Evolutionary conservation across 352 stramenopile genomes (phyloP).

Genomic region (Pythium diclinum): DNA sequence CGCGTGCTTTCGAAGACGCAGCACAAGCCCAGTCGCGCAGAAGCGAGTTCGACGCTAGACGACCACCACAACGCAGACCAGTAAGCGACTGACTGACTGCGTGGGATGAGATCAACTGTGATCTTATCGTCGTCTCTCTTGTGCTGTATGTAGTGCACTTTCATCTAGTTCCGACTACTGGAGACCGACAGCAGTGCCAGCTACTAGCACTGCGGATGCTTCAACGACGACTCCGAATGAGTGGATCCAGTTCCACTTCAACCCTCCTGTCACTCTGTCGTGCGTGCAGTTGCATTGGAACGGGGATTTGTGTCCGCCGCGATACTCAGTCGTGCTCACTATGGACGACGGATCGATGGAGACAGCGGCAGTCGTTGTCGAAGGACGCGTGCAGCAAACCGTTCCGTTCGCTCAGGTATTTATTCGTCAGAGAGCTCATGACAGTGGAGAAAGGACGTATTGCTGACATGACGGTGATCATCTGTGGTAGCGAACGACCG

Average conservation of each 20-base stretch:
- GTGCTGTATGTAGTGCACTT: slow-evolving; percentile 14
- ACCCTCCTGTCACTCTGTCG: slow-evolving; percentile 13
- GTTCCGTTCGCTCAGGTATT: slow-evolving; percentile 26
- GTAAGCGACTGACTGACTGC: slow-evolving; percentile 29
- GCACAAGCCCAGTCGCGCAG: slow-evolving; percentile 43
- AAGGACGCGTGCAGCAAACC: slow-evolving; percentile 14
- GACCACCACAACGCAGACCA: slow-evolving; percentile 46
- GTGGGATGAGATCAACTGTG: background rate
- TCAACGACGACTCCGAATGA: background rate
- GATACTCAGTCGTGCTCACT: slow-evolving; percentile 20
- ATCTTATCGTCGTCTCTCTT: background rate
- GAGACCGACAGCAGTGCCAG: background rate
- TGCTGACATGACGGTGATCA: background rate
- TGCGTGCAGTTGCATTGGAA: slow-evolving; percentile 24
- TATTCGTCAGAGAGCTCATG: background rate
- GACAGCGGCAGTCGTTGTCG: slow-evolving; percentile 24
- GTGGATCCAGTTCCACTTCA: slow-evolving; percentile 30
- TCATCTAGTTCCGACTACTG: slow-evolving; percentile 4
- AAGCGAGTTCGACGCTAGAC: slow-evolving; percentile 57
- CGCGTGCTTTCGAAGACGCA: slow-evolving; percentile 45
- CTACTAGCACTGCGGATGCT: background rate
- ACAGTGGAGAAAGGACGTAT: background rate
- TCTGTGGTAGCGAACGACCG: slow-evolving; percentile 6
- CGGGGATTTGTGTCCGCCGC: slow-evolving; percentile 4
- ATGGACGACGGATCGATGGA: slow-evolving; percentile 22